Evolutionary conservation across 208 protist genomes (phyloP).

Genomic region (Angomonas ambiguus): DNA sequence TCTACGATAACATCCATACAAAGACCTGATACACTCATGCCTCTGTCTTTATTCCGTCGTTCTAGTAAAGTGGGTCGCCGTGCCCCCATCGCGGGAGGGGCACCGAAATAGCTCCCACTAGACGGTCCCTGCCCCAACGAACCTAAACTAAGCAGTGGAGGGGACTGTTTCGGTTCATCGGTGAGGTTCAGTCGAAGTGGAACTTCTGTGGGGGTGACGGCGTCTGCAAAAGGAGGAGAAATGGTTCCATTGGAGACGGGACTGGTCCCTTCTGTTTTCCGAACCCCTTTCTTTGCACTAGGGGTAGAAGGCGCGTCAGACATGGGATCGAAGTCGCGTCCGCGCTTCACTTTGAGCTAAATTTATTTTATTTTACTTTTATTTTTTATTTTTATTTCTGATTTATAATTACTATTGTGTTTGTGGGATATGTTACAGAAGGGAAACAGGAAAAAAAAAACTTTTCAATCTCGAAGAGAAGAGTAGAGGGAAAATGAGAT

Average conservation of each 20-base stretch:
- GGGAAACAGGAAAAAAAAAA: background rate
- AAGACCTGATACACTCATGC: slow-evolving; percentile 53
- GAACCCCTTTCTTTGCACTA: too few relatives aligned
- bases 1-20: slow-evolving; percentile 68
- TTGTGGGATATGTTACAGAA: too few relatives aligned
- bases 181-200: background rate
- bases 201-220: background rate
- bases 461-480: background rate
- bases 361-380: slow-evolving; percentile 8
- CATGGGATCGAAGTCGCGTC: too few relatives aligned
- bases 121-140: background rate
- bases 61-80: slow-evolving; percentile 66
- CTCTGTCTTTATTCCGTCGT: slow-evolving; percentile 48
- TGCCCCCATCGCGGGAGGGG: background rate
- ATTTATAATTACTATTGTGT: background rate
- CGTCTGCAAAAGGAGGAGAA: background rate
- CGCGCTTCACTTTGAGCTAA: too few relatives aligned
- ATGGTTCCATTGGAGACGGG: background rate
- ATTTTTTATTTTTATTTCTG: slow-evolving; percentile 6
- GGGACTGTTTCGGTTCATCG: background rate
- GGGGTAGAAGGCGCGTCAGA: slow-evolving; percentile 3
- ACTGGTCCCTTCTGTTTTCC: background rate
- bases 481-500: background rate
- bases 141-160: background rate
- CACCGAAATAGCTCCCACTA: background rate